Evolutionary conservation across 768 basidiomycete genomes (phyloP), one percentile per base, ranked within the genome.

Genomic region (Lentinus brumalis): DNA sequence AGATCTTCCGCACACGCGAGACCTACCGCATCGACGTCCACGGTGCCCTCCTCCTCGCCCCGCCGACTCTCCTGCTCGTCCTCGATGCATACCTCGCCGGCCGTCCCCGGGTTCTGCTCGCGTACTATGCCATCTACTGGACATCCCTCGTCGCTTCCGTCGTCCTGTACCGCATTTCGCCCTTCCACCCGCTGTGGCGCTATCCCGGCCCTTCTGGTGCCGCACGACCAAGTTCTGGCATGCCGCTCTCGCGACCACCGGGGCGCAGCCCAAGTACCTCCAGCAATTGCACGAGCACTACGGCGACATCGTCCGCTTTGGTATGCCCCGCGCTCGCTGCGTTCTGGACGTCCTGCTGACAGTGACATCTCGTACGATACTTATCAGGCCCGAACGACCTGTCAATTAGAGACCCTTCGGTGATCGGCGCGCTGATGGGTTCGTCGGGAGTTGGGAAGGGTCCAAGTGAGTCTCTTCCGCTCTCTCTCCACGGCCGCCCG

Each of bases 381-480:
- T n/a, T n/a, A n/a, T n/a, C 40, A 81, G 81, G 81, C 15, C 81
- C 80, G 8, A 83, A 81, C 65, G 79, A 79, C 50, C 65, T 82
- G 2, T 79, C 79, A 0, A 72, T 81, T 16, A 62, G 65, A 30
- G 76, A 79, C 18, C 64, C 69, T 1, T 69, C 71, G 0, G 59
- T 71, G 2, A 63, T 82, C 15, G 60, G 69, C 1, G 60, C 71
- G 0, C 66, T 81, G 4, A 31, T 66, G 31, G 68, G 69, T 15
- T 11, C 55, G 9, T 63, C 68, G 6, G 80, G 81, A 1, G 71
- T 83, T 65, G 76, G 76, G 3, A 81, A 81, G 65, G 78, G 79
- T 3, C 71, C 74, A 0, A 57, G 76, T 77, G 66, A 51, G 76
- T 71, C 5, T 16, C 16, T 45, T 30, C 29, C 11, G 79, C 79